phyloP scores from a whole-genome alignment of 768 basidiomycete genomes.

The Podaxis sp. region DNA sequence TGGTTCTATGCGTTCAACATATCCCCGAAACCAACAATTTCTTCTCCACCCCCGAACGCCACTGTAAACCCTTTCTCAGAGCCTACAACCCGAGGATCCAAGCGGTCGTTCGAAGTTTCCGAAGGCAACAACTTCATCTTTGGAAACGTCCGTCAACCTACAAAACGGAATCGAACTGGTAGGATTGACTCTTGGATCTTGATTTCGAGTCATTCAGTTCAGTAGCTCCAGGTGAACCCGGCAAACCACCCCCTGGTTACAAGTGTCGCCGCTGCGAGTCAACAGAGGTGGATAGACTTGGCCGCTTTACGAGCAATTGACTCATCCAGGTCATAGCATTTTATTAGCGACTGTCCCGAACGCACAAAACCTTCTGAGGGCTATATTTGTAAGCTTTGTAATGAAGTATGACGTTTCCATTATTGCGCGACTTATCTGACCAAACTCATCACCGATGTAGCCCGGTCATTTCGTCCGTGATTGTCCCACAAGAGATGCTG shows the following conservation, averaged over 20 bases:
- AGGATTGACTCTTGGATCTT: constrained; percentile 20
- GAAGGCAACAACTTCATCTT: constrained; percentile 69
- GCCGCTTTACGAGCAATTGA: background rate
- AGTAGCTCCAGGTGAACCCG: constrained; percentile 39
- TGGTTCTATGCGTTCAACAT: constrained; percentile 99
- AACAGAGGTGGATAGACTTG: constrained; percentile 50
- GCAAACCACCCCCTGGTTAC: constrained; percentile 69
- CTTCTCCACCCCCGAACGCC: constrained; percentile 54
- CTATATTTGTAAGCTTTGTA: constrained; percentile 87
- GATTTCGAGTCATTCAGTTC: constrained; percentile 3
- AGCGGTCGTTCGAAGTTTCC: constrained; percentile 53
- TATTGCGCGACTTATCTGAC: background rate
- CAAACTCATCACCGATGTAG: constrained; percentile 30
- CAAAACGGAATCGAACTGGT: constrained; percentile 61
- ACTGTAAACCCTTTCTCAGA: constrained; percentile 73
- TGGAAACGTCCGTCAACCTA: constrained; percentile 56
- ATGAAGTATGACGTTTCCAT: constrained; percentile 44
- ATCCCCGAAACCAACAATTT: constrained; percentile 45
- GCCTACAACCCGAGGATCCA: constrained; percentile 35
- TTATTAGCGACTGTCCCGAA: constrained; percentile 75
- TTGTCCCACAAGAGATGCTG: constrained; percentile 77
- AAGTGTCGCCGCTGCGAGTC: constrained; percentile 79
- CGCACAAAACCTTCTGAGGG: constrained; percentile 75
- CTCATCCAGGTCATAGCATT: constrained; percentile 51
- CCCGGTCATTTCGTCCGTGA: constrained; percentile 87